Percentiles rank a stretch among this genome's conserved stretches.
Evolutionary conservation across 108 stramenopile genomes (phyloP).

Genomic region (Schizochytrium sp.): DNA sequence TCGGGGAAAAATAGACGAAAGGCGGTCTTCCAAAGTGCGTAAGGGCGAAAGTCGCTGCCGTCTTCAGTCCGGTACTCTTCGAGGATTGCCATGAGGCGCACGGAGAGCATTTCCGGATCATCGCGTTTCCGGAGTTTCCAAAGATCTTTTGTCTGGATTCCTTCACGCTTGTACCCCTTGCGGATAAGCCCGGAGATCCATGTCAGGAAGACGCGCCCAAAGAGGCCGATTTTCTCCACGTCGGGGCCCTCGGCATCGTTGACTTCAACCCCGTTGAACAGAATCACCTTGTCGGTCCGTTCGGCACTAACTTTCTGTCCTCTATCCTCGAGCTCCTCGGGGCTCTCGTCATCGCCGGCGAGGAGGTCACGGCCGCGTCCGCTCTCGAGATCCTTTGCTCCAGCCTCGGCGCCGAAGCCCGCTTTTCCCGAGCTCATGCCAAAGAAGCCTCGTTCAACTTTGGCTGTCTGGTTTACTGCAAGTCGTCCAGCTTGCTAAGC

Average conservation of each 20-base stretch:
- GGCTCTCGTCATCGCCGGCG: neutral
- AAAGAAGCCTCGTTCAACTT: too few species aligned
- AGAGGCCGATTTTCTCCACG: neutral
- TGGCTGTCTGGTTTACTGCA: too few species aligned
- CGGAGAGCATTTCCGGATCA: constrained; percentile 2
- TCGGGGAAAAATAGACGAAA: neutral
- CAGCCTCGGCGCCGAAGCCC: neutral
- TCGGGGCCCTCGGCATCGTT: neutral
- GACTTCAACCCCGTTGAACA: neutral
- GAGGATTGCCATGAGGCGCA: neutral
- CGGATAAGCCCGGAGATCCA: neutral
- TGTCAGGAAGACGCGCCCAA: neutral
- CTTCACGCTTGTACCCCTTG: neutral
- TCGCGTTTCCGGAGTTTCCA: neutral
- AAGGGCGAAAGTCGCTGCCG: neutral
- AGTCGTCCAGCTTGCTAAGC: too few species aligned
- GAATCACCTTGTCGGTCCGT: neutral
- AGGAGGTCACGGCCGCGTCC: neutral
- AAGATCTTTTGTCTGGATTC: neutral
- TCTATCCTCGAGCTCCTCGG: neutral
- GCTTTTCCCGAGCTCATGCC: too few species aligned
- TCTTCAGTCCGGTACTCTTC: neutral
- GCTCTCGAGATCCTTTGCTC: neutral
- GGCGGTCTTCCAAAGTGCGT: neutral
- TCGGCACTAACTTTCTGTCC: neutral